Evolutionary conservation across 2,329 filamentous ascomycete genomes (phyloP), one percentile per base, ranked within the genome.

Genomic region (Escovopsis weberi): DNA sequence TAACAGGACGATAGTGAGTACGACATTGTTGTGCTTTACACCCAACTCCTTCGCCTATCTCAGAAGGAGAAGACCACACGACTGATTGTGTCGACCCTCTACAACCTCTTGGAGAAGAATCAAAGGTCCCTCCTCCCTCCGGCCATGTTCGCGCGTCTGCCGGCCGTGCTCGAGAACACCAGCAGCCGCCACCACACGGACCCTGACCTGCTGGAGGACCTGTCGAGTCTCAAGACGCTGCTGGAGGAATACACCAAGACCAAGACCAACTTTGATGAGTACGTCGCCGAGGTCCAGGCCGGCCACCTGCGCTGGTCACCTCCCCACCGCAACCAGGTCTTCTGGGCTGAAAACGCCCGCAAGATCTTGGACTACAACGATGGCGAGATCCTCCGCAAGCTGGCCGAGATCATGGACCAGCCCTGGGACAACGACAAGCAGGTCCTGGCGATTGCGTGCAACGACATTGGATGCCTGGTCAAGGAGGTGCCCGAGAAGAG

Each of bases 1-100:
- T 59, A 40, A 55, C 46, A 46, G 12, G 10, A 6, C 7, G n/a
- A 19, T 50, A 94, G 88, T 52, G 88, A 95, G 63, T 86, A 94
- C 64, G 88, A 96, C 56, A 82, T 96, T 51, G 74, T 96, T 48
- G 74, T 87, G 38, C 75, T 96, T 37, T 95, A 94, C 61, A 87
- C 85, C n/a, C 84, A 93, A 51, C 79, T 98, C 33, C 72, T 98
- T 43, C 82, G 87, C 43, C 70, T 94, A 36, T 96, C 91, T 2
- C 88, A 89, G 37, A 98, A 98, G 63, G 91, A 96, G 61, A 98
- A 98, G 71, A 96, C 89, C 1, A 96, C 89, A 1, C 80, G 91
- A 28, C 74, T 98, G 42, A 76, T 95, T 38, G 73, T 96, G 37
- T 87, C 87, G 9, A 95, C 89, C 7, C 74, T 98, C 35, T 75